A percentile compares a stretch with the other conserved stretches of the same genome.
Evolutionary conservation across 176 grass and related monocot species (phyloP).

Genomic region (Saccharum spontaneum): DNA sequence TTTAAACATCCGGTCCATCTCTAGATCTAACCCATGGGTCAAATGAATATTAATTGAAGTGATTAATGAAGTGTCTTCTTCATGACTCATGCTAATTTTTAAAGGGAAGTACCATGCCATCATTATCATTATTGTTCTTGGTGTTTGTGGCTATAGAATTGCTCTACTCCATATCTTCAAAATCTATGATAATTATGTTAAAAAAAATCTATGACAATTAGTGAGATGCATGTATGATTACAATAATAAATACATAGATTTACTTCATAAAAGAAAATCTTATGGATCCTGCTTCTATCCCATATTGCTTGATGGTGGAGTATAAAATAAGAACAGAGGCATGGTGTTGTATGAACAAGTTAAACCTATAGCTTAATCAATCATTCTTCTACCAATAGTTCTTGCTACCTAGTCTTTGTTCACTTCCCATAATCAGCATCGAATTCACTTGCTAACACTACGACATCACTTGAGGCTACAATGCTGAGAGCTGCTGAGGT

Average conservation of each 20-base stretch:
- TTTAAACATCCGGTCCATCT: no score
- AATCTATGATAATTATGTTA: background rate
- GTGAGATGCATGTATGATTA: background rate
- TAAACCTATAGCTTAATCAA: background rate
- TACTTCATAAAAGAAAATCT: background rate
- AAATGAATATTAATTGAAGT: background rate
- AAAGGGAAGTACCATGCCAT: background rate
- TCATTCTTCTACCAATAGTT: background rate
- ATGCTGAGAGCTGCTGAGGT: background rate
- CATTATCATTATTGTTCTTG: background rate
- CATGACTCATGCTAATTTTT: background rate
- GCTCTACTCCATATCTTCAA: background rate
- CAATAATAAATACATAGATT: background rate
- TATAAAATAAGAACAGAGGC: background rate
- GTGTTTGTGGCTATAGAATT: background rate
- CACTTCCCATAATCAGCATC: background rate
- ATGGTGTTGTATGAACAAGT: background rate
- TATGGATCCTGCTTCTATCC: background rate
- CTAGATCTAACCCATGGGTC: background rate
- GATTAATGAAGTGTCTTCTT: background rate
- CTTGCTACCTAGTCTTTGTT: background rate
- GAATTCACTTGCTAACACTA: background rate
- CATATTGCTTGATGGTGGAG: background rate
- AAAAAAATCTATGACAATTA: background rate
- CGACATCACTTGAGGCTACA: background rate